A percentile compares a stretch with the other conserved stretches of the same genome.
These are phyloP conservation scores for Xylaria castorea DNA, from an alignment of 495 filamentous ascomycete species.

Conservation along the genomic window DNA sequence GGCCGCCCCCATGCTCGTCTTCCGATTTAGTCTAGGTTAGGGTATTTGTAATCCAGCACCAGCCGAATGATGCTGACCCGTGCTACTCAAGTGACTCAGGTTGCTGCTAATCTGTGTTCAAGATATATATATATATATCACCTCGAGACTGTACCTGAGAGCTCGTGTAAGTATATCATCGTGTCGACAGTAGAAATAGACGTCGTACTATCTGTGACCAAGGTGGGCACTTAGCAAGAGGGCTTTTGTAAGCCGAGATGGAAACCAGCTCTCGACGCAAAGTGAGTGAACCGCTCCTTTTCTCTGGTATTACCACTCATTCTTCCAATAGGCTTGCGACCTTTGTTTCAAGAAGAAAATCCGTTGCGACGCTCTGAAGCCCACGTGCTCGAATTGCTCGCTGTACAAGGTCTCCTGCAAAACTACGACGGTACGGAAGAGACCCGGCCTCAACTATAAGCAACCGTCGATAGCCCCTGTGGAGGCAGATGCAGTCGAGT, in stretches of 20 bases:
- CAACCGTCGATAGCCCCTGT: conserved; percentile 7
- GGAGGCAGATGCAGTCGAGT: conserved; percentile 11
- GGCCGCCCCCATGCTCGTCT: neutral
- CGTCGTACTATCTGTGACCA: neutral
- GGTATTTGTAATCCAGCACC: conserved; percentile 3
- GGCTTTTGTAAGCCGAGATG: conserved; percentile 21
- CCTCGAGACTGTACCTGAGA: neutral
- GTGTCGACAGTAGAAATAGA: neutral
- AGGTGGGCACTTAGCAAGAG: neutral
- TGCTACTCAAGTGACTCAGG: neutral
- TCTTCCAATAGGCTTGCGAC: conserved; percentile 33
- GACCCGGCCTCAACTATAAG: conserved; percentile 14
- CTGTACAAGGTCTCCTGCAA: conserved; percentile 41
- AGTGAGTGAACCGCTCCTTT: conserved; percentile 21
- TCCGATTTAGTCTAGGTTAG: neutral
- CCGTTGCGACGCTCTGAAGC: conserved; percentile 44
- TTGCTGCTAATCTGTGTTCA: neutral
- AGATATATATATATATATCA: conserved; percentile 4
- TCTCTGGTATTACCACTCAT: neutral
- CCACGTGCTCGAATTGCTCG: conserved; percentile 43
- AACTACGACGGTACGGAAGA: conserved; percentile 40
- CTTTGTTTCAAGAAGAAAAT: conserved; percentile 47
- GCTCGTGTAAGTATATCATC: neutral
- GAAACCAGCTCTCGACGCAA: conserved; percentile 41
- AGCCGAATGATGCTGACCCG: neutral